phyloP scores from a whole-genome alignment of 768 basidiomycete genomes.

The Rhizopogon vinicolor region DNA sequence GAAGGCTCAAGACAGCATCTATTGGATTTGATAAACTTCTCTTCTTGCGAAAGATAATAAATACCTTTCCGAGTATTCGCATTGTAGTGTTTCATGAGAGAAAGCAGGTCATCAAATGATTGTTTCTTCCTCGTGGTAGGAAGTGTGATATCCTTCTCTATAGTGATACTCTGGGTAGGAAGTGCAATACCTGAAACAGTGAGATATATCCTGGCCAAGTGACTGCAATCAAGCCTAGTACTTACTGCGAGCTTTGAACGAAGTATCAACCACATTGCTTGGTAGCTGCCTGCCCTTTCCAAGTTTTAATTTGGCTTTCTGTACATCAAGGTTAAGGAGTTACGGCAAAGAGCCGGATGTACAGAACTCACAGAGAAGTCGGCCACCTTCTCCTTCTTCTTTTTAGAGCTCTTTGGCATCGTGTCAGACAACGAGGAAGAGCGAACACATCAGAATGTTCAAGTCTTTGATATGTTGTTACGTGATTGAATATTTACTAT shows the following conservation, averaged over 20 bases:
- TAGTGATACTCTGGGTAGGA: constrained; percentile 75
- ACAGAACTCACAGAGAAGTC: constrained; percentile 71
- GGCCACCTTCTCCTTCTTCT: constrained; percentile 80
- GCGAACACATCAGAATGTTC: background rate
- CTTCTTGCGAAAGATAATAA: background rate
- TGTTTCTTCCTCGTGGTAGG: constrained; percentile 78
- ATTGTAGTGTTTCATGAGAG: constrained; percentile 82
- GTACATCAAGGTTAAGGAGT: constrained; percentile 3
- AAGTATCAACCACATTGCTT: constrained; percentile 88
- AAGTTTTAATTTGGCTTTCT: constrained; percentile 97
- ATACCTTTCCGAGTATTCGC: constrained; percentile 69
- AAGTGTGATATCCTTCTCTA: constrained; percentile 46
- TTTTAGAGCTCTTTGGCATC: constrained; percentile 88
- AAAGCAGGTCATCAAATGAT: constrained; percentile 70
- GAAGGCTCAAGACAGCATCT: constrained; percentile 74
- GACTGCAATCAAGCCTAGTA: constrained; percentile 7
- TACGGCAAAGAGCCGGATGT: background rate
- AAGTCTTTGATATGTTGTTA: background rate
- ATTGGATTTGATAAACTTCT: background rate
- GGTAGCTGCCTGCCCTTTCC: constrained; percentile 88
- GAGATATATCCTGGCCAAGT: background rate
- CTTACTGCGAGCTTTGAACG: constrained; percentile 92
- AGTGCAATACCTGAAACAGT: constrained; percentile 71
- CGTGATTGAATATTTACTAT: background rate
- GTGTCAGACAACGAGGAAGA: background rate